phyloP scores from a whole-genome alignment of 2,329 filamentous ascomycete species.

The Stagonosporopsis chrysanthemi region DNA sequence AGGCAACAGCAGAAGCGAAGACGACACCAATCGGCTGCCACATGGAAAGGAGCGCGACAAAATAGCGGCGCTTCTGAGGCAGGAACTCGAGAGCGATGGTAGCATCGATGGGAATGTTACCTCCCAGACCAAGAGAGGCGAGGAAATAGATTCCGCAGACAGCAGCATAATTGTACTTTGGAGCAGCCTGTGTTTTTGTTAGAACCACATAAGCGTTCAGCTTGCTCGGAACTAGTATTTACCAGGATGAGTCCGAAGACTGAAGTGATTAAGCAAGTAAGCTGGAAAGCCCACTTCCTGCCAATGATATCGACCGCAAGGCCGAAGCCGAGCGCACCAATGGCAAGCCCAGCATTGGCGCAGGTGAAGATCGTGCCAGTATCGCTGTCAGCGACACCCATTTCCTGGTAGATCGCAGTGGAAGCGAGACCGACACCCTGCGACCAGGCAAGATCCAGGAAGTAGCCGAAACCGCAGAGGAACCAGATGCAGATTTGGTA shows the following conservation, averaged over 20 bases:
- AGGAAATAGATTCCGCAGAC: conserved; percentile 42
- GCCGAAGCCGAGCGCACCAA: conserved; percentile 39
- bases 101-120: conserved; percentile 41
- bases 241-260: conserved; percentile 36
- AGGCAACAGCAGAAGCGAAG: conserved; percentile 37
- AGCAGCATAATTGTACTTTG: conserved; percentile 40
- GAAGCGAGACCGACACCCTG: conserved; percentile 40
- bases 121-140: conserved; percentile 36
- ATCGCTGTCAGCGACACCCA: conserved; percentile 31
- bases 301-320: conserved; percentile 39
- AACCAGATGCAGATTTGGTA: conserved; percentile 46
- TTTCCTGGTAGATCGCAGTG: conserved; percentile 40
- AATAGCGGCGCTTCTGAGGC: conserved; percentile 37
- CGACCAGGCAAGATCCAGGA: conserved; percentile 42
- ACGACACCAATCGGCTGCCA: conserved; percentile 42
- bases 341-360: conserved; percentile 39
- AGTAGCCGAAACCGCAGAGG: conserved; percentile 43
- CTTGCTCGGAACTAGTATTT: background rate
- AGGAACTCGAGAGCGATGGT: conserved; percentile 39
- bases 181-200: conserved; percentile 30
- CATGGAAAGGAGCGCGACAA: conserved; percentile 41
- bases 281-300: conserved; percentile 38
- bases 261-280: conserved; percentile 40
- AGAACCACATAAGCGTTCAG: background rate
- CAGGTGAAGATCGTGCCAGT: conserved; percentile 38